Percentiles rank a stretch among this genome's conserved stretches.
phyloP scores from a whole-genome alignment of 495 filamentous ascomycete genomes.

The Xylaria acuta region DNA sequence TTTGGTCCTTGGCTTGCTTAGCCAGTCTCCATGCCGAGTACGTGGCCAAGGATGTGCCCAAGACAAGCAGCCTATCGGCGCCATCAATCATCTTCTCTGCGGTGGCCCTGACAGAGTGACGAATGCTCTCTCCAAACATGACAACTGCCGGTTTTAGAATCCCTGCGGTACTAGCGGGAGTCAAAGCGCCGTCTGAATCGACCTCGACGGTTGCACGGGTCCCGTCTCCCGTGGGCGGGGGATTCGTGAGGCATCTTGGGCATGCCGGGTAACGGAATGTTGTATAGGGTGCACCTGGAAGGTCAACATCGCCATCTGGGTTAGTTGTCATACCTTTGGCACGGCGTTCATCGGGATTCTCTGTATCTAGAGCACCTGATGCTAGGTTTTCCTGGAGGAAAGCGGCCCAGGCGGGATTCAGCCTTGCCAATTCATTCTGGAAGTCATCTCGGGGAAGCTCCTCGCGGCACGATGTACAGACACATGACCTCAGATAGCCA shows the following conservation, averaged over 20 bases:
- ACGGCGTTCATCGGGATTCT: constrained; percentile 73
- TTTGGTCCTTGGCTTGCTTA: constrained; percentile 77
- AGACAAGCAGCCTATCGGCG: constrained; percentile 73
- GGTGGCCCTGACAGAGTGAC: constrained; percentile 66
- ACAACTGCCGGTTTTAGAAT: constrained; percentile 89
- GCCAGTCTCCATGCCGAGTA: constrained; percentile 93
- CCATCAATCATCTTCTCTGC: constrained; percentile 82
- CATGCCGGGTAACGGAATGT: constrained; percentile 93
- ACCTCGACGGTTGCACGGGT: constrained; percentile 65
- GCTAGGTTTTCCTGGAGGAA: constrained; percentile 75
- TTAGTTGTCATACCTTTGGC: constrained; percentile 79
- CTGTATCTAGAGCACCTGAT: constrained; percentile 75
- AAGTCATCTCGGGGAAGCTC: constrained; percentile 73
- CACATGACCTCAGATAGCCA: constrained; percentile 80
- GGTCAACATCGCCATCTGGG: constrained; percentile 92
- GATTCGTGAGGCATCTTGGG: constrained; percentile 74
- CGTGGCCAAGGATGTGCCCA: constrained; percentile 90
- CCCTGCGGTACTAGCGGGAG: constrained; percentile 69
- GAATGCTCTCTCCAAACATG: constrained; percentile 95
- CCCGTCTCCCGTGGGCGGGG: constrained; percentile 66
- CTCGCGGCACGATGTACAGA: constrained; percentile 78
- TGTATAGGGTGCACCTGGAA: constrained; percentile 85
- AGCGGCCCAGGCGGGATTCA: constrained; percentile 87
- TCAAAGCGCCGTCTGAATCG: constrained; percentile 84
- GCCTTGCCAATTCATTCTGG: constrained; percentile 72